Evolutionary conservation across 2,329 filamentous ascomycete genomes (phyloP).

Genomic region (Curvularia hawaiiensis): DNA sequence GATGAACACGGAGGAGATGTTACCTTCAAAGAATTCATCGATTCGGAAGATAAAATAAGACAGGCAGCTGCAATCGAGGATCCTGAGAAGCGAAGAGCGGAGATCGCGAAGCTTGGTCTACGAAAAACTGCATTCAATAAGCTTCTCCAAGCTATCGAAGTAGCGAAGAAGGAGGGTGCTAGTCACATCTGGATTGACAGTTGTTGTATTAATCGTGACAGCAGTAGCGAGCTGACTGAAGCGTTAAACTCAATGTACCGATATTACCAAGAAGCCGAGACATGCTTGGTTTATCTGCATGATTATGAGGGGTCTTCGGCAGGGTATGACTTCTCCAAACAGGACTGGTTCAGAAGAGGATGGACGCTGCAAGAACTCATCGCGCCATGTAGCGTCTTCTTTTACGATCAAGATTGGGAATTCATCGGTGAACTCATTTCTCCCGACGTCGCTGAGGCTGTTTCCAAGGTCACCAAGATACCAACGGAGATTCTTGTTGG

Average conservation of each 20-base stretch:
- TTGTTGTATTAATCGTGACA: neutral
- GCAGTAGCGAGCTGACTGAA: neutral
- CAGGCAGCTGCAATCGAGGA: neutral
- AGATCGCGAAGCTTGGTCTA: neutral
- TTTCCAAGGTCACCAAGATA: neutral
- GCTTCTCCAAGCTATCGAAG: neutral
- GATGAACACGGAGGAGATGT: neutral
- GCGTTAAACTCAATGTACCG: neutral
- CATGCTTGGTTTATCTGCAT: neutral
- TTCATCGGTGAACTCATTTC: neutral
- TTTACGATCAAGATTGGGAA: neutral
- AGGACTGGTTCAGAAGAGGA: neutral
- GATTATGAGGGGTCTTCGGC: neutral
- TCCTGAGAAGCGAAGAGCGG: neutral
- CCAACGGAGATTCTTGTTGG: neutral
- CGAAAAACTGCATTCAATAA: neutral
- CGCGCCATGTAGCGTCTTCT: neutral
- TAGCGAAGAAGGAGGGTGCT: neutral
- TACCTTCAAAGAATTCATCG: neutral
- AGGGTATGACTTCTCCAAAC: neutral
- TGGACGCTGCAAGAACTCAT: neutral
- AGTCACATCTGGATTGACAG: neutral
- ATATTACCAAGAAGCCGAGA: neutral
- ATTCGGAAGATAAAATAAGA: neutral
- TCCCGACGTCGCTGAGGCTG: neutral